These are phyloP conservation scores for Drechmeria coniospora DNA, from an alignment of 2,329 filamentous ascomycete genomes.

Conservation along the genomic window DNA sequence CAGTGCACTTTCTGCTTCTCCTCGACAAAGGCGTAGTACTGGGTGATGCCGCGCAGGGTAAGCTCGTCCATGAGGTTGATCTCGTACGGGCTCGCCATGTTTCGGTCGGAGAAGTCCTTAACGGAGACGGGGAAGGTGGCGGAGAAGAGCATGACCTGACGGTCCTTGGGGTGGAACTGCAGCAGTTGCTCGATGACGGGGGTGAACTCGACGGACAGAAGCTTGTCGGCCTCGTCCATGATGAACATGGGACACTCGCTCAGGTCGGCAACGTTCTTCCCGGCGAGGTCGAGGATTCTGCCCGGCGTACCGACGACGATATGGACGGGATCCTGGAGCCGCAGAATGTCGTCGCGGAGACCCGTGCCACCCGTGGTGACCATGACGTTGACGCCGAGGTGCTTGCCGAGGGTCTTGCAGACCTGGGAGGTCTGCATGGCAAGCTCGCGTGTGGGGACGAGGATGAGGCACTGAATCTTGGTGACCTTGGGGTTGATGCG, in stretches of 20 bases:
- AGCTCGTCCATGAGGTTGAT: conserved; percentile 99
- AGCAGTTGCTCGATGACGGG: conserved; percentile 93
- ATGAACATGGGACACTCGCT: conserved; percentile 96
- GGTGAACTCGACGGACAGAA: conserved; percentile 91
- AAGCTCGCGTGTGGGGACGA: conserved; percentile 91
- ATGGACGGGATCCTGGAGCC: conserved; percentile 85
- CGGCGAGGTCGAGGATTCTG: conserved; percentile 86
- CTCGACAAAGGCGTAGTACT: conserved; percentile 98
- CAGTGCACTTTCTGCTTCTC: conserved; percentile 99
- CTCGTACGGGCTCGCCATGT: conserved; percentile 92
- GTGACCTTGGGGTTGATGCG: conserved; percentile 92
- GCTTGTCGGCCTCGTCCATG: conserved; percentile 98
- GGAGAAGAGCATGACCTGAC: conserved; percentile 98
- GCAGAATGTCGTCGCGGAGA: conserved; percentile 90
- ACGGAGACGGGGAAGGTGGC: conserved; percentile 95
- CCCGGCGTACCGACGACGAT: conserved; percentile 96
- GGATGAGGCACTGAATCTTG: conserved; percentile 91
- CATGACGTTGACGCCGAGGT: conserved; percentile 97
- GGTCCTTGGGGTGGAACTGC: conserved; percentile 89
- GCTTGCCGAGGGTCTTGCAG: conserved; percentile 95
- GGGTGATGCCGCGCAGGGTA: conserved; percentile 91
- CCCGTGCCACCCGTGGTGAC: conserved; percentile 95
- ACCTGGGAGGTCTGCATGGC: conserved; percentile 98
- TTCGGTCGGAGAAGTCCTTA: conserved; percentile 95
- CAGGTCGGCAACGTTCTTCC: conserved; percentile 91